These are phyloP conservation scores for Amphibolis antarctica DNA, from an alignment of 106 monocot genomes.

Conservation along the genomic window DNA sequence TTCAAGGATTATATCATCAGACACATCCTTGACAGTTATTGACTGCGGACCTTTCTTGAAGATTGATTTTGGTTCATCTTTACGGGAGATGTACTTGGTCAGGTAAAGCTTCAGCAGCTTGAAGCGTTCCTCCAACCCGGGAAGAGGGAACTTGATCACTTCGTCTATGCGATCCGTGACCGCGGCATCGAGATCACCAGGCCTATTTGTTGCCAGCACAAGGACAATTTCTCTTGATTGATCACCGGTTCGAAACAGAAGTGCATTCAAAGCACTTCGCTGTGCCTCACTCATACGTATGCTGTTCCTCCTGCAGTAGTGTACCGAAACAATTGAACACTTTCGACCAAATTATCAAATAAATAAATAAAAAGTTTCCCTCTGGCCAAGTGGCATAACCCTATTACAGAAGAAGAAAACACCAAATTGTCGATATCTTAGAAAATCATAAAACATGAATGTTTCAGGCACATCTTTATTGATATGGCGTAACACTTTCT, in stretches of 20 bases:
- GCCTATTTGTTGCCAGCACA: constrained; percentile 87
- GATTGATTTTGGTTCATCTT: constrained; percentile 22
- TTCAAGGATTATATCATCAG: constrained; percentile 64
- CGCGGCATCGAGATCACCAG: constrained; percentile 94
- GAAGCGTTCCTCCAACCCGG: constrained; percentile 76
- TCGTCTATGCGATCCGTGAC: constrained; percentile 90
- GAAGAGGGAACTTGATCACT: constrained; percentile 83
- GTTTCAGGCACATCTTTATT: too few species aligned
- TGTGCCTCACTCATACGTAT: constrained; percentile 89
- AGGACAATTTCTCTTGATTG: constrained; percentile 89
- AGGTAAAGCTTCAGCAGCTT: constrained; percentile 83
- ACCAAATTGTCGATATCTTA: too few species aligned
- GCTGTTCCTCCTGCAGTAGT: constrained; percentile 58
- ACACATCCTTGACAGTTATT: constrained; percentile 59
- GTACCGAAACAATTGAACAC: neutral
- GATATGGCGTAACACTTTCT: too few species aligned
- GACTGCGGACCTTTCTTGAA: constrained; percentile 43
- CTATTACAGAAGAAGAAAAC: too few species aligned
- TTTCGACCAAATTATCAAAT: too few species aligned
- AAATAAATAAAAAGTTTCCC: too few species aligned
- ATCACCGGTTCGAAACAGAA: constrained; percentile 97
- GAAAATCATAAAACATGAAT: too few species aligned
- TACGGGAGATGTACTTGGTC: constrained; percentile 70
- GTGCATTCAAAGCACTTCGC: constrained; percentile 85
- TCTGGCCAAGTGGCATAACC: too few species aligned